phyloP scores from a whole-genome alignment of 129 eudicot species.

The Logfia minima region DNA sequence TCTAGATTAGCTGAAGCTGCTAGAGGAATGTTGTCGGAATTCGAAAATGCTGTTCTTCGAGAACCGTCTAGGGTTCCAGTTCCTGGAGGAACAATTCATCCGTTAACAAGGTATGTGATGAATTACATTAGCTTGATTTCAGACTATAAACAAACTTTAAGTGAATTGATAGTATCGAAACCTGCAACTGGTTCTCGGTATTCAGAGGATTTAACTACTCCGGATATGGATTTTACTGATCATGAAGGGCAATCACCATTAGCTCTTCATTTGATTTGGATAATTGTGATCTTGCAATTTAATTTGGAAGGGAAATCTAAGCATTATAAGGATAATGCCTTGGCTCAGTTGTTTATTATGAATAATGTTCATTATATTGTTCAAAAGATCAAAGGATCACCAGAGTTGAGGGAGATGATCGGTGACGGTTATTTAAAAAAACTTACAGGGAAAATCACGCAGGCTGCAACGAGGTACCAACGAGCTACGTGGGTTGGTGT shows the following conservation, averaged over 20 bases:
- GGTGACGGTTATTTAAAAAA: conserved; percentile 56
- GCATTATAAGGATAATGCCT: conserved; percentile 55
- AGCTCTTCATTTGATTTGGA: conserved; percentile 67
- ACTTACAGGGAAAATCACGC: conserved; percentile 52
- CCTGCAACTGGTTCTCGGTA: conserved; percentile 62
- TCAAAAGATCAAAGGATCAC: conserved; percentile 64
- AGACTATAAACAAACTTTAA: conserved; percentile 62
- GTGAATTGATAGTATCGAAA: conserved; percentile 56
- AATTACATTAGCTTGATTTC: conserved; percentile 74
- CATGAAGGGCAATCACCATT: conserved; percentile 53
- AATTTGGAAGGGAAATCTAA: conserved; percentile 70
- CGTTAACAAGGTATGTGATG: conserved; percentile 88
- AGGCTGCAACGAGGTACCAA: conserved; percentile 58
- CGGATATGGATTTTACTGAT: conserved; percentile 63
- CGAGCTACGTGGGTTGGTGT: conserved; percentile 69
- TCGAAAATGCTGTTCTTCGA: conserved; percentile 66
- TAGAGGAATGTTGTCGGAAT: conserved; percentile 68
- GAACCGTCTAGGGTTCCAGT: conserved; percentile 71
- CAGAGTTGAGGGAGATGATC: conserved; percentile 65
- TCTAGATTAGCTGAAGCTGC: conserved; percentile 78
- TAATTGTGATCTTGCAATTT: conserved; percentile 50
- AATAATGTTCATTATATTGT: conserved; percentile 76
- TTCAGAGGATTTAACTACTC: conserved; percentile 49
- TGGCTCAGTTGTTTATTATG: conserved; percentile 68
- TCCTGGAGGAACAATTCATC: conserved; percentile 89